Evolutionary conservation across 2,329 filamentous ascomycete genomes (phyloP), one percentile per base, ranked within the genome.

Genomic region (Trichophyton verrucosum): DNA sequence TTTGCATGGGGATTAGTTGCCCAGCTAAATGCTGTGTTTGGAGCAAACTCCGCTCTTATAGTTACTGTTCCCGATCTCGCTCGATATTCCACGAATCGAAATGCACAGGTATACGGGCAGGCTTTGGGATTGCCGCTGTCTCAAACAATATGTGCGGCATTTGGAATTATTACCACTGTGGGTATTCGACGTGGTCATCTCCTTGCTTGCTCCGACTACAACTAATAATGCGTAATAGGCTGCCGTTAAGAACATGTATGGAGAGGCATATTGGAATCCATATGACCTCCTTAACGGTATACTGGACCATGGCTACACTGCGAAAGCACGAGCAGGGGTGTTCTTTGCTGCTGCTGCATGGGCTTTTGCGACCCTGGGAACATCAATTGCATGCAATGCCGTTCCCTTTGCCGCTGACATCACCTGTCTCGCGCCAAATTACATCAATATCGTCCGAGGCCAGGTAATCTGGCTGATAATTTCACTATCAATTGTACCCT

Each of bases 21-120:
- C 15, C 74, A 73, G 46, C 72, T 76, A 61, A 76, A 75, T 65
- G 67, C 70, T 58, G 70, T 75, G 60, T 69, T 76, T 66, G 73
- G 74, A 7, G 68, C 66, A 13, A 69, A 71, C 33, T 73, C 68
- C 4, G 71, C 70, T 4, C 66, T 74, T 63, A 64, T 74, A 17
- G 70, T 74, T 13, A 74, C 70, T 49, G 72, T 74, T 40, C 72
- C 73, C 13, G 73, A 75, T 62, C 65, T 75, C 9, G 68, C 73
- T 9, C 68, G 73, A 3, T 75, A 75, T 63, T 70, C 68, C 59
- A 67, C 67, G 49, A 68, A 72, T 0, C 61, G 66, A 20, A 69
- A 74, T 46, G 70, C 71, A 4, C 67, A 66, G 64, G 61, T 71
- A 2, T 73, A 73, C 61, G 71, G 70, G 3, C 66, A 68, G 47